These are phyloP conservation scores for Pichia occidentalis DNA, from an alignment of 805 yeast species.

Conservation along the genomic window DNA sequence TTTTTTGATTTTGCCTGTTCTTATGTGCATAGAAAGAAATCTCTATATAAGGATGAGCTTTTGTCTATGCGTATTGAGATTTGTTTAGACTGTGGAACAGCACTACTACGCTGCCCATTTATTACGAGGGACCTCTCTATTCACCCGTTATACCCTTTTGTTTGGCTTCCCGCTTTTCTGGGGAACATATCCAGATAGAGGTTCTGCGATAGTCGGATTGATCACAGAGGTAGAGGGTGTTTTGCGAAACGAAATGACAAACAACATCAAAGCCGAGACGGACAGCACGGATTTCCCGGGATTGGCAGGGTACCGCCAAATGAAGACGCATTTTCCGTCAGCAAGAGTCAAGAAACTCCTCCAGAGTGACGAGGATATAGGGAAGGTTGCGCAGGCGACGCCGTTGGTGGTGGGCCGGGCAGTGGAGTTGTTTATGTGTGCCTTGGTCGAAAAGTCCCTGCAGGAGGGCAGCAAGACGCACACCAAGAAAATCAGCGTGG, in stretches of 20 bases:
- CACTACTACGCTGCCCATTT: no score
- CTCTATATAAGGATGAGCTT: neutral
- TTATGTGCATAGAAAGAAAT: neutral
- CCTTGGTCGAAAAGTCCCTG: slow-evolving; percentile 78
- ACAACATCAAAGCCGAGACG: neutral
- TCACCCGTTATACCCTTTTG: no score
- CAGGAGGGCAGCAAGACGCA: slow-evolving; percentile 70
- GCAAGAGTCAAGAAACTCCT: slow-evolving; percentile 93
- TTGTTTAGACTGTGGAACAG: no score
- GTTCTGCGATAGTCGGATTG: no score
- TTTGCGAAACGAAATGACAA: neutral
- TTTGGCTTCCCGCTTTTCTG: no score
- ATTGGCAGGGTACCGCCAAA: slow-evolving; percentile 35
- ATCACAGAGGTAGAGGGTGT: neutral
- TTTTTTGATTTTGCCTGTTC: no score
- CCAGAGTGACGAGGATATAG: slow-evolving; percentile 98
- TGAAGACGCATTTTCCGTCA: slow-evolving; percentile 81
- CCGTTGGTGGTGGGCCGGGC: slow-evolving; percentile 98
- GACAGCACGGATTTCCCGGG: slow-evolving; percentile 14
- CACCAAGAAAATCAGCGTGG: slow-evolving; percentile 73
- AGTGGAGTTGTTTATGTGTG: slow-evolving; percentile 82
- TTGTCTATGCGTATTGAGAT: no score
- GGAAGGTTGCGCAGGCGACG: slow-evolving; percentile 97
- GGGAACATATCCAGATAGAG: no score
- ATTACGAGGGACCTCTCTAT: no score